Conservation (phyloP, 495 filamentous ascomycete species). For the Sporormia fimetaria region DNA sequence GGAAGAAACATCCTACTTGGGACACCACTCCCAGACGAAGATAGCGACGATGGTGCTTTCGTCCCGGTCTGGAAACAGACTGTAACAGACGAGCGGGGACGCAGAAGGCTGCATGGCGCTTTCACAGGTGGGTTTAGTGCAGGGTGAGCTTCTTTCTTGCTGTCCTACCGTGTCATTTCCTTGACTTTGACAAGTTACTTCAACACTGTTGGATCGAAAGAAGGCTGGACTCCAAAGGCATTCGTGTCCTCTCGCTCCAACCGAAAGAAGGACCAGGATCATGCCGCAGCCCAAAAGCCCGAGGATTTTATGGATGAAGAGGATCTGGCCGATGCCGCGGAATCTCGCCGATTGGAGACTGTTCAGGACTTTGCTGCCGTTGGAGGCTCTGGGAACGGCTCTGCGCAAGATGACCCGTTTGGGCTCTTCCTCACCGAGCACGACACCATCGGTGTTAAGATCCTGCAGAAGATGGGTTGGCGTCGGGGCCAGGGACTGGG, state of each 20-base stretch:
- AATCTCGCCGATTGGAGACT: constrained; percentile 61
- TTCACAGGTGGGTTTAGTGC: constrained; percentile 96
- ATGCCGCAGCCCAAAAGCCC: constrained; percentile 46
- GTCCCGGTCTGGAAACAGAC: constrained; percentile 96
- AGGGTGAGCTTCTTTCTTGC: constrained; percentile 48
- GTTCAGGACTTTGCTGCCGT: constrained; percentile 61
- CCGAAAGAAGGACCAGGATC: constrained; percentile 54
- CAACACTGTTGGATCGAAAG: constrained; percentile 95
- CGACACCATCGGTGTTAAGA: constrained; percentile 80
- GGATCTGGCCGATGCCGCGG: constrained; percentile 78
- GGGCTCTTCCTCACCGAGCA: constrained; percentile 64
- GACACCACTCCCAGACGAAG: constrained; percentile 63
- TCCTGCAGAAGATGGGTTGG: constrained; percentile 94
- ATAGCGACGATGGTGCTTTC: constrained; percentile 86
- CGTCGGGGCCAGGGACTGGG: constrained; percentile 86
- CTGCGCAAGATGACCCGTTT: constrained; percentile 48
- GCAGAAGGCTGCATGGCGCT: constrained; percentile 86
- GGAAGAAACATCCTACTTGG: constrained; percentile 35
- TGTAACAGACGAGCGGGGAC: constrained; percentile 83
- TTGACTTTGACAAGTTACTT: constrained; percentile 57
- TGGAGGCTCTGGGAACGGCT: constrained; percentile 50
- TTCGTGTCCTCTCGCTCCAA: constrained; percentile 85
- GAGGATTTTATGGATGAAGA: constrained; percentile 99
- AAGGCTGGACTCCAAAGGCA: constrained; percentile 87
- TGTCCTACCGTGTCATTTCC: not conserved